A percentile compares a stretch with the other conserved stretches of the same genome.
These are phyloP conservation scores for Aspergillus sergii DNA, from an alignment of 2,329 filamentous ascomycete genomes.

Conservation along the genomic window DNA sequence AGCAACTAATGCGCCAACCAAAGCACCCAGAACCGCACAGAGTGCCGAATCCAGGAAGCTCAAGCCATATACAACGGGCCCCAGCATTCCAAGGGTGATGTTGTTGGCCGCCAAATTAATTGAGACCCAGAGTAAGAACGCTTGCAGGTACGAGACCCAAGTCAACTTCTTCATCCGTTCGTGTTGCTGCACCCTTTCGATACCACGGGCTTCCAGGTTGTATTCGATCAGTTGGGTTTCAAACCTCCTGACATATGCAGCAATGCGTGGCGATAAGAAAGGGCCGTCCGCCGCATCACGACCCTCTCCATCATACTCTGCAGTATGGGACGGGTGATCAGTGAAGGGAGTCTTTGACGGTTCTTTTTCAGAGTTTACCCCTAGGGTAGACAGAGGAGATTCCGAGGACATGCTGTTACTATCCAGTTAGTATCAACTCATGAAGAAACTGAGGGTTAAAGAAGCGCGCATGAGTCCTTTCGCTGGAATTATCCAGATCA, in stretches of 20 bases:
- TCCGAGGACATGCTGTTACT: constrained; percentile 36
- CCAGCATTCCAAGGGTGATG: constrained; percentile 65
- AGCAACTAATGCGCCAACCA: constrained; percentile 58
- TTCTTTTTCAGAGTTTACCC: constrained; percentile 27
- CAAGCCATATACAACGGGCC: constrained; percentile 60
- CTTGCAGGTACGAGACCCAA: constrained; percentile 58
- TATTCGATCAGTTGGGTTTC: constrained; percentile 46
- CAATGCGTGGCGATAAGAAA: constrained; percentile 29
- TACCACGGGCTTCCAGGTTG: constrained; percentile 61
- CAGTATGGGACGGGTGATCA: constrained; percentile 14
- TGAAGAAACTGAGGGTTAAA: constrained; percentile 12
- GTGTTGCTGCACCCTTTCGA: constrained; percentile 58
- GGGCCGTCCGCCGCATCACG: constrained; percentile 15
- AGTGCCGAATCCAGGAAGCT: constrained; percentile 61
- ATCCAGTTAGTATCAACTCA: constrained; percentile 24
- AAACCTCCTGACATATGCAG: constrained; percentile 36
- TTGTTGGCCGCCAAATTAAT: constrained; percentile 67
- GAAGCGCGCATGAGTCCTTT: constrained; percentile 47
- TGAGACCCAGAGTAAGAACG: constrained; percentile 62
- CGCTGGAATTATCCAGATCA: constrained; percentile 50
- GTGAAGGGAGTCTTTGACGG: constrained; percentile 12
- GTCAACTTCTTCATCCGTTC: constrained; percentile 57
- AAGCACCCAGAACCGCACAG: constrained; percentile 59
- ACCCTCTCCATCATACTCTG: constrained; percentile 21
- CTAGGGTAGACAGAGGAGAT: constrained; percentile 33